These are phyloP conservation scores for Strobilomyces echinocephalus DNA, from an alignment of 768 basidiomycete genomes.

Conservation along the genomic window DNA sequence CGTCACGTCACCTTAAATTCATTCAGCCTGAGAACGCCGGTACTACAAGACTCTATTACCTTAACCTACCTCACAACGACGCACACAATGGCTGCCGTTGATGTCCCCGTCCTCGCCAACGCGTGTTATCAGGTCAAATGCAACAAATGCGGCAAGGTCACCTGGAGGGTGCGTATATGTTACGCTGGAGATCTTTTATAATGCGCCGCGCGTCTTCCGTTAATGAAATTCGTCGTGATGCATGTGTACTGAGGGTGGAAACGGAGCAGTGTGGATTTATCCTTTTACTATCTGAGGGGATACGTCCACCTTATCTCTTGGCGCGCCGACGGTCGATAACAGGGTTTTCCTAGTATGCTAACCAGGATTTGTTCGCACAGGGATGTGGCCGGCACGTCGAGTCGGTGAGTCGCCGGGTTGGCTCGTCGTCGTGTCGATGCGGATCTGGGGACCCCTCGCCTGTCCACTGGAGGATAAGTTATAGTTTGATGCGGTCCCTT, in stretches of 20 bases:
- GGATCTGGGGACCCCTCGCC: constrained; percentile 14
- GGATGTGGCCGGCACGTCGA: constrained; percentile 70
- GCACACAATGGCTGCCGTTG: constrained; percentile 20
- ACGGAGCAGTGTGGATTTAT: constrained; percentile 10
- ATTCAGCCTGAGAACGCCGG: constrained; percentile 7
- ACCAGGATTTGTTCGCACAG: constrained; percentile 33
- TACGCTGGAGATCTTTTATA: constrained; percentile 24
- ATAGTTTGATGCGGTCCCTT: constrained; percentile 34
- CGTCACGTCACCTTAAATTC: constrained; percentile 20
- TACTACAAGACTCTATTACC: constrained; percentile 31
- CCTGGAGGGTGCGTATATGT: constrained; percentile 56
- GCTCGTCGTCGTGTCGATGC: constrained; percentile 10
- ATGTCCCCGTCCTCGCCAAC: constrained; percentile 39
- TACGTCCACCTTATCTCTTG: constrained; percentile 15
- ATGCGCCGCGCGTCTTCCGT: constrained; percentile 7
- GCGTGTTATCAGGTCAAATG: constrained; percentile 57
- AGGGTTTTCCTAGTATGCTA: constrained; percentile 2
- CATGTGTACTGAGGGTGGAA: constrained; percentile 15
- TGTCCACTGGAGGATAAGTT: constrained; percentile 12
- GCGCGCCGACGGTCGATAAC: constrained; percentile 1
- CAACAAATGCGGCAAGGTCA: constrained; percentile 59
- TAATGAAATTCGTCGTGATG: constrained; percentile 13
- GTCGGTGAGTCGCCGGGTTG: constrained; percentile 40
- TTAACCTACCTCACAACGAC: constrained; percentile 27
- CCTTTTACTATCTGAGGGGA: constrained; percentile 9